Conservation (phyloP, 306 rosid genomes). For the Carpinus fangiana region DNA sequence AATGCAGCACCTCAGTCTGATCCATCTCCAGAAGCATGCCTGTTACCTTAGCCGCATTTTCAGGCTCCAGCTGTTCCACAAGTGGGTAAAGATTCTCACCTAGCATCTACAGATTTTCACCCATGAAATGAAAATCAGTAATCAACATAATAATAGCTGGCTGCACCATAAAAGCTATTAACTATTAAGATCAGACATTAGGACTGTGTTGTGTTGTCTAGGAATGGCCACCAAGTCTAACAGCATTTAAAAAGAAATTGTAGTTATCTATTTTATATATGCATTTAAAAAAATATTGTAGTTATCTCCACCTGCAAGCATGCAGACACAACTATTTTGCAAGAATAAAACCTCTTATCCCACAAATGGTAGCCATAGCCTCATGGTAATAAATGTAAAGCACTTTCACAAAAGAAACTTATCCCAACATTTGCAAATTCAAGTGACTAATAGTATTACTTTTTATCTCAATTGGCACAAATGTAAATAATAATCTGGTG, state of each 20-base stretch:
- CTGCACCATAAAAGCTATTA: background rate
- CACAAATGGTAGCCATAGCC: background rate
- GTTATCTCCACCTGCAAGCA: background rate
- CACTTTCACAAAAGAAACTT: background rate
- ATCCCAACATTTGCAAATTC: background rate
- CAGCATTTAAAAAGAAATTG: background rate
- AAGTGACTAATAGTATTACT: background rate
- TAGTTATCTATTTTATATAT: too few species aligned
- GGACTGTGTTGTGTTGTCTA: background rate
- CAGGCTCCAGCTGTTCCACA: conserved; percentile 95
- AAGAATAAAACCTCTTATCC: background rate
- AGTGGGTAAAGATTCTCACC: conserved; percentile 97
- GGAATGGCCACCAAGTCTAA: background rate
- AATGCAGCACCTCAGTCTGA: conserved; percentile 94
- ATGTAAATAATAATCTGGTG: background rate
- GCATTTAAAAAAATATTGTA: background rate
- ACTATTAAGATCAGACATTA: background rate
- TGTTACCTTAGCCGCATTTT: conserved; percentile 95
- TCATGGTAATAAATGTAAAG: background rate
- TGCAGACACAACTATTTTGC: background rate
- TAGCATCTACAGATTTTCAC: conserved; percentile 67
- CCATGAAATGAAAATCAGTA: conserved; percentile 23
- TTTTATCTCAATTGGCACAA: background rate
- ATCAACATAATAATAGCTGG: background rate
- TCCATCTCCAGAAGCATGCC: conserved; percentile 99